These are phyloP conservation scores for Paecilomyces sp. DNA, from an alignment of 2,329 filamentous ascomycete species.

Conservation along the genomic window DNA sequence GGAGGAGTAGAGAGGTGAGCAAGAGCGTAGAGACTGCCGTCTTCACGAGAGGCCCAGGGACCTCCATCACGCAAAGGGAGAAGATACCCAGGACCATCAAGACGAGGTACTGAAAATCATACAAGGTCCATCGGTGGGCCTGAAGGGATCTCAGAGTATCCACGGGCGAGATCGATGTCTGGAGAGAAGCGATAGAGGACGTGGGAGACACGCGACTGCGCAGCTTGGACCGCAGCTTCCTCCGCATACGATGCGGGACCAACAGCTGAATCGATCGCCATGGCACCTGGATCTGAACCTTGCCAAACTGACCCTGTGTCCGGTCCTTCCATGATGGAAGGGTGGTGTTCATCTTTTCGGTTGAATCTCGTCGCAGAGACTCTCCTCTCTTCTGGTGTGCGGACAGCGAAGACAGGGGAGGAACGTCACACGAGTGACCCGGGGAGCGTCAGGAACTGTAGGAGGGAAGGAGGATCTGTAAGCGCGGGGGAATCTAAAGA, in stretches of 20 bases:
- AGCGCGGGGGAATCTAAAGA: background rate
- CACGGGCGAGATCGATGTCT: constrained; percentile 74
- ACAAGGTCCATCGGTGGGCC: constrained; percentile 69
- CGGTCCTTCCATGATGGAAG: constrained; percentile 42
- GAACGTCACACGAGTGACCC: background rate
- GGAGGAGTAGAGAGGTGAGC: constrained; percentile 66
- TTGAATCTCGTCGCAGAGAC: constrained; percentile 14
- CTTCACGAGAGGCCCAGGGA: constrained; percentile 71
- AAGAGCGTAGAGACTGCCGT: constrained; percentile 61
- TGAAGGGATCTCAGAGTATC: constrained; percentile 71
- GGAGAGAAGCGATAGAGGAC: constrained; percentile 66
- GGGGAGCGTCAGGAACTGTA: background rate
- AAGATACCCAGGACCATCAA: constrained; percentile 71
- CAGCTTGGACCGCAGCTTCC: constrained; percentile 62
- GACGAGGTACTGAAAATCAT: constrained; percentile 79
- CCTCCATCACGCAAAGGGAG: constrained; percentile 73
- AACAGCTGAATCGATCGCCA: constrained; percentile 44
- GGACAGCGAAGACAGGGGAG: background rate
- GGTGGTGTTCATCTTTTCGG: constrained; percentile 26
- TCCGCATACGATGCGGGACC: constrained; percentile 58
- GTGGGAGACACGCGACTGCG: constrained; percentile 59
- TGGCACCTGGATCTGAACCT: constrained; percentile 40
- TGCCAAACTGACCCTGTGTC: constrained; percentile 35
- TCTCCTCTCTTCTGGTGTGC: background rate
- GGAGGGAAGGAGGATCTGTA: background rate